Evolutionary conservation across 495 filamentous ascomycete genomes (phyloP).

Genomic region (Trichocladium uniseriatum): DNA sequence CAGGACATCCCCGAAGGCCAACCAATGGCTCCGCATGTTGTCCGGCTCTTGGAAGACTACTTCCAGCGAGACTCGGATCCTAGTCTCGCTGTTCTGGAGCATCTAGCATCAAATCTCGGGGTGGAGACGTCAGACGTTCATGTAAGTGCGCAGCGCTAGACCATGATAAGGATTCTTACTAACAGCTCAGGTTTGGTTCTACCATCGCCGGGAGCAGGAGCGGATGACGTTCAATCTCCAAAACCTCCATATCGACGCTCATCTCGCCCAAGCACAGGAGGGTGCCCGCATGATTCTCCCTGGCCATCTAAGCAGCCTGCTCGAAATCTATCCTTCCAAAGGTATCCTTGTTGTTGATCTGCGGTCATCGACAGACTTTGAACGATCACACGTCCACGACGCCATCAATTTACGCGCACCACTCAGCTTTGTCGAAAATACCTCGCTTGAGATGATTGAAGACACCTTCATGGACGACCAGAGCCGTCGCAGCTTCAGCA

Average conservation of each 20-base stretch:
- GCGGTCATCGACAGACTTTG: conserved; percentile 34
- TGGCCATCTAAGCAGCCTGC: conserved; percentile 36
- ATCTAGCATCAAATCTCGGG: conserved; percentile 34
- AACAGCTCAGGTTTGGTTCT: conserved; percentile 33
- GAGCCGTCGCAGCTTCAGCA: conserved; percentile 34
- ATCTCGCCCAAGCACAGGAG: conserved; percentile 16
- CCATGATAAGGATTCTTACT: not conserved
- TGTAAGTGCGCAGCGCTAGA: conserved; percentile 1
- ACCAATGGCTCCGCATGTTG: conserved; percentile 28
- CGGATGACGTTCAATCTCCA: conserved; percentile 31
- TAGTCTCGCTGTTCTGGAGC: conserved; percentile 28
- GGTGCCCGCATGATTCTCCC: conserved; percentile 38
- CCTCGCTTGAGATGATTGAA: conserved; percentile 41
- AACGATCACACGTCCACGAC: conserved; percentile 38
- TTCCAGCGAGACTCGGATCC: conserved; percentile 33
- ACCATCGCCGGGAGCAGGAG: conserved; percentile 35
- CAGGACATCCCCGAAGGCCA: conserved; percentile 23
- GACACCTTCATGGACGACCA: conserved; percentile 37
- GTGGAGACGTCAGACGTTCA: conserved; percentile 31
- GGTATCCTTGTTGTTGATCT: conserved; percentile 39
- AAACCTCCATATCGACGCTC: conserved; percentile 26
- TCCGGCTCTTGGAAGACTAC: conserved; percentile 36
- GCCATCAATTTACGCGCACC: conserved; percentile 41
- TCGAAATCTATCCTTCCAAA: conserved; percentile 37
- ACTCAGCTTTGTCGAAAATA: conserved; percentile 31